These are phyloP conservation scores for Liquidambar formosana DNA, from an alignment of 164 flowering plant genomes.

Conservation along the genomic window DNA sequence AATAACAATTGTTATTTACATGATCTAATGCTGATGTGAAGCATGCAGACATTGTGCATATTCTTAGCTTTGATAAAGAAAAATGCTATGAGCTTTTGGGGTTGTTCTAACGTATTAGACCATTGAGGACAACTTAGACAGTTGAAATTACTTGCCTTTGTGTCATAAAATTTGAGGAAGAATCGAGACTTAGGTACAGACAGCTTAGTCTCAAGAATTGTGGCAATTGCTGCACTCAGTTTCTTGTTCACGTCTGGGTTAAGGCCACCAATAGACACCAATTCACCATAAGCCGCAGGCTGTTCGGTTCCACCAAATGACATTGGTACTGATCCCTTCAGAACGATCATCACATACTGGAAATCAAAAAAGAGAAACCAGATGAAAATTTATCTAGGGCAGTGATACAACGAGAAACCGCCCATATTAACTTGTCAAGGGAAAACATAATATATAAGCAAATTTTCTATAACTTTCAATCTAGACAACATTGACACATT, in stretches of 20 bases:
- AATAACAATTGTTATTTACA: conserved; percentile 55
- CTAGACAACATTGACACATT: too few species aligned
- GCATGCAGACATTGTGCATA: conserved; percentile 98
- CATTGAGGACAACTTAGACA: conserved; percentile 7
- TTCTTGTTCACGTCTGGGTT: conserved; percentile 80
- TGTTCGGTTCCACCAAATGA: conserved; percentile 89
- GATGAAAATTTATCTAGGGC: too few species aligned
- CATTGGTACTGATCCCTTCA: conserved; percentile 93
- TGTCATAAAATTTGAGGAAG: conserved; percentile 82
- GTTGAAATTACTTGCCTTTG: conserved; percentile 62
- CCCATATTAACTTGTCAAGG: too few species aligned
- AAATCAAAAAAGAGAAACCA: conserved; percentile 2
- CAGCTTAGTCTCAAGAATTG: conserved; percentile 77
- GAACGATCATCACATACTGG: conserved; percentile 95
- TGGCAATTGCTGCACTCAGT: conserved; percentile 82
- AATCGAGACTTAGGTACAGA: conserved; percentile 72
- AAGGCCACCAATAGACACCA: conserved; percentile 92
- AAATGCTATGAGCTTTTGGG: conserved; percentile 66
- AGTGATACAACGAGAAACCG: too few species aligned
- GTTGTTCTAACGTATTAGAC: conserved; percentile 17
- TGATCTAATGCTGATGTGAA: conserved; percentile 86
- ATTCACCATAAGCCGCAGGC: conserved; percentile 93
- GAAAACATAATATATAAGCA: too few species aligned
- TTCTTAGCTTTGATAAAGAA: conserved; percentile 77
- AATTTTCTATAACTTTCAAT: too few species aligned